Percentiles rank a stretch among this genome's conserved stretches.
Evolutionary conservation across 257 asterid genomes (phyloP).

Genomic region (Solanum sejunctum): DNA sequence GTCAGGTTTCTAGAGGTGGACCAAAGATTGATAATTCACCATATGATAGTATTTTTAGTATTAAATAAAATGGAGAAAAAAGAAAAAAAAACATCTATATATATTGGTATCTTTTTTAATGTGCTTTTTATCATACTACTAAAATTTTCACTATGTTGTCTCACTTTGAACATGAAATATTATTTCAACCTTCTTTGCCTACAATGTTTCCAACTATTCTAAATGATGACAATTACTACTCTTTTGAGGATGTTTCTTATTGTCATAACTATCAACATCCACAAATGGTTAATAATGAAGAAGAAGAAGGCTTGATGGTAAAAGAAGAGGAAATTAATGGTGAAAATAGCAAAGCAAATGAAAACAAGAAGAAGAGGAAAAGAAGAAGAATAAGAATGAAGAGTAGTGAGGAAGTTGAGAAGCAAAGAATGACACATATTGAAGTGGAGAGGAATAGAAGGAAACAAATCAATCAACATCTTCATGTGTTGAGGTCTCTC

Average conservation of each 20-base stretch:
- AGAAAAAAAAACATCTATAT: conserved; percentile 7
- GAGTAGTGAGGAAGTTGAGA: conserved; percentile 86
- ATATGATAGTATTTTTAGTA: conserved; percentile 8
- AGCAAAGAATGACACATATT: conserved; percentile 93
- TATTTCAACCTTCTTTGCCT: conserved; percentile 27
- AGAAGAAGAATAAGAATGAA: conserved; percentile 64
- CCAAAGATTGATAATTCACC: conserved; percentile 18
- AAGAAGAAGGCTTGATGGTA: conserved; percentile 13
- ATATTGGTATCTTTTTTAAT: not conserved
- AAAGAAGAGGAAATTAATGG: conserved; percentile 10
- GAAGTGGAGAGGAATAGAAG: conserved; percentile 89
- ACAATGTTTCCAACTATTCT: conserved; percentile 14
- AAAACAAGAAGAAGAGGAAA: conserved; percentile 52
- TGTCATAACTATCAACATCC: conserved; percentile 24
- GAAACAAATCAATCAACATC: conserved; percentile 96
- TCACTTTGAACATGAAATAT: conserved; percentile 17
- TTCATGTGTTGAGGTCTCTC: conserved; percentile 79
- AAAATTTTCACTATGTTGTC: conserved; percentile 12
- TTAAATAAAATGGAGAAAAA: conserved; percentile 47
- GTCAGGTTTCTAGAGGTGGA: conserved; percentile 30
- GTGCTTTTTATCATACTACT: not conserved
- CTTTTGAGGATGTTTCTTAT: not conserved
- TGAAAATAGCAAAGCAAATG: conserved; percentile 15
- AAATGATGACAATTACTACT: conserved; percentile 15
- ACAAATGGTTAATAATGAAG: conserved; percentile 68